Percentiles rank a stretch among this genome's conserved stretches.
Evolutionary conservation across 2,329 filamentous ascomycete genomes (phyloP).

Genomic region (Exophiala sideris): DNA sequence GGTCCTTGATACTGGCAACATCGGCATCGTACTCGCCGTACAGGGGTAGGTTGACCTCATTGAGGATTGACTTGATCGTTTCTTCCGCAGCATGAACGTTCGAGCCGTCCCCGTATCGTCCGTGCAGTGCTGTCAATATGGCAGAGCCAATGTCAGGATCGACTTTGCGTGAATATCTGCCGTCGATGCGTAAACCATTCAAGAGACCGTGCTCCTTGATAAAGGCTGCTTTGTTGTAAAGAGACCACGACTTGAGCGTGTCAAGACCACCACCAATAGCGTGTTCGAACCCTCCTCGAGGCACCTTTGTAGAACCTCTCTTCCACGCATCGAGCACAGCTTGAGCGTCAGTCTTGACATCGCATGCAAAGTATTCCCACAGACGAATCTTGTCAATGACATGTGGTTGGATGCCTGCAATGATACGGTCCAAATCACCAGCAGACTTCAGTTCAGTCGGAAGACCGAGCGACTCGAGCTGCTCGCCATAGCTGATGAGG

Average conservation of each 20-base stretch:
- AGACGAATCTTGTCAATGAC: constrained; percentile 74
- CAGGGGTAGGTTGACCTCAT: constrained; percentile 80
- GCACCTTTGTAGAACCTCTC: constrained; percentile 55
- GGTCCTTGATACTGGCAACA: constrained; percentile 76
- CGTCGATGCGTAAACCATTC: constrained; percentile 71
- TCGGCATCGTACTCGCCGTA: constrained; percentile 92
- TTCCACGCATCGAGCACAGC: constrained; percentile 70
- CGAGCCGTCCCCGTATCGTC: constrained; percentile 58
- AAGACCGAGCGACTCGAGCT: constrained; percentile 65
- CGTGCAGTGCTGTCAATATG: constrained; percentile 65
- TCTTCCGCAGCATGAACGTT: constrained; percentile 47
- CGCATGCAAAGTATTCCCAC: constrained; percentile 90
- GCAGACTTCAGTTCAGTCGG: constrained; percentile 68
- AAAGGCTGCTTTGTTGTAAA: constrained; percentile 57
- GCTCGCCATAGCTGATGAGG: constrained; percentile 62
- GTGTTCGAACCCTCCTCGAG: constrained; percentile 51
- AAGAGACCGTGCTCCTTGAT: constrained; percentile 66
- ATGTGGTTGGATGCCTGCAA: constrained; percentile 77
- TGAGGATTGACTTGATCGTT: constrained; percentile 60
- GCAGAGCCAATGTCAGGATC: constrained; percentile 68
- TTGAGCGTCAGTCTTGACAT: constrained; percentile 70
- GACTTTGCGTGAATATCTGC: constrained; percentile 70
- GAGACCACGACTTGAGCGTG: constrained; percentile 51
- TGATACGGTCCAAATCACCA: constrained; percentile 74
- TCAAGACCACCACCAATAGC: constrained; percentile 48